Conservation (phyloP, 805 yeast species). For the Sugiyamaella smithiae region DNA sequence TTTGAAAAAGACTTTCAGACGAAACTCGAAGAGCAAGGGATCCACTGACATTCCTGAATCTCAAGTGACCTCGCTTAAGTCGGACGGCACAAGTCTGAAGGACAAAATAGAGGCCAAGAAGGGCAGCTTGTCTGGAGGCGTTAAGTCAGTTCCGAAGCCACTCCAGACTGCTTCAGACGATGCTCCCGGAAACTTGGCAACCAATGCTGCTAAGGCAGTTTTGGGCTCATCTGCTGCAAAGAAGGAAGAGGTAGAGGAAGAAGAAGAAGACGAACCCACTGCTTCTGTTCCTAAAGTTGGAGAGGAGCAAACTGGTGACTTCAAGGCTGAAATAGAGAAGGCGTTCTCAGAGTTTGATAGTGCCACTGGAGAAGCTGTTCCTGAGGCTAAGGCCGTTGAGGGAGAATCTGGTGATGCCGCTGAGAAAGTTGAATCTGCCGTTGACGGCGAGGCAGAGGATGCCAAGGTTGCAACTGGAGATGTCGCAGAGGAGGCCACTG, state of each 20-base stretch:
- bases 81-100: constrained; percentile 13
- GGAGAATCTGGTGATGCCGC: constrained; percentile 2
- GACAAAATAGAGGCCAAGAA: constrained; percentile 16
- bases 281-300: constrained; percentile 8
- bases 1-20: constrained; percentile 7
- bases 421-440: constrained; percentile 11
- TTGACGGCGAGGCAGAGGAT: constrained; percentile 9
- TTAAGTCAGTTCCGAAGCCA: constrained; percentile 12
- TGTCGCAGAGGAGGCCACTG: constrained; percentile 9
- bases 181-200: constrained; percentile 12
- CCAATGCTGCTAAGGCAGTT: constrained; percentile 14
- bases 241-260: constrained; percentile 2
- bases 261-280: constrained; percentile 2
- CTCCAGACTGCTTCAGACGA: constrained; percentile 19
- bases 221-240: constrained; percentile 7
- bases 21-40: constrained; percentile 2
- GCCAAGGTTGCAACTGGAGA: constrained; percentile 8
- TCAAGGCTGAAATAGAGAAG: constrained; percentile 10
- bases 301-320: constrained; percentile 6
- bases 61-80: background rate
- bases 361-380: background rate
- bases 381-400: constrained; percentile 15
- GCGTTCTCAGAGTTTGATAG: constrained; percentile 14
- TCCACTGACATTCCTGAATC: background rate
- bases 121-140: constrained; percentile 5